These are phyloP conservation scores for Yamagishiella unicocca DNA, from an alignment of 139 green algal genomes.

Conservation along the genomic window DNA sequence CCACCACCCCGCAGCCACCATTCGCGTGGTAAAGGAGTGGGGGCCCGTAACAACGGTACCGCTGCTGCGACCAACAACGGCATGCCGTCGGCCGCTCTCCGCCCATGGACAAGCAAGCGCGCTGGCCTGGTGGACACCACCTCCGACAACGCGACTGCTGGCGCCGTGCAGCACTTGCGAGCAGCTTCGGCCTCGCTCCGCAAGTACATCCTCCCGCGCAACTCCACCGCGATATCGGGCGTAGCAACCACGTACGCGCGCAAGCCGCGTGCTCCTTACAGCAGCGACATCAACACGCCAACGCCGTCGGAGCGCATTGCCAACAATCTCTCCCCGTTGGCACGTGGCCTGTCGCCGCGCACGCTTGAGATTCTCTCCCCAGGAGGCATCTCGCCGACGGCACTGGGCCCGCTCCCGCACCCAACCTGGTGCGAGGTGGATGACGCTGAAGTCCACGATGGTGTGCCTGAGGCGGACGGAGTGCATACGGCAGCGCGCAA, in stretches of 20 bases:
- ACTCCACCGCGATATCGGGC: conserved; percentile 36
- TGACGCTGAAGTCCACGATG: background rate
- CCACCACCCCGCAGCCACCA: background rate
- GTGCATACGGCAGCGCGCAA: conserved; percentile 48
- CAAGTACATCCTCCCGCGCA: conserved; percentile 44
- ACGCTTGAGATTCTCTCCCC: conserved; percentile 56
- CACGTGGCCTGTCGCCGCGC: conserved; percentile 54
- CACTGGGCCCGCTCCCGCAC: conserved; percentile 45
- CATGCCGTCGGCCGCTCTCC: background rate
- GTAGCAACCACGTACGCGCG: conserved; percentile 55
- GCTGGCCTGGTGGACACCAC: conserved; percentile 36
- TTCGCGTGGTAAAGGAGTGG: no score
- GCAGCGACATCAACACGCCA: conserved; percentile 40
- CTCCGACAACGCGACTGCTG: conserved; percentile 17
- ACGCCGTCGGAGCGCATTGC: conserved; percentile 65
- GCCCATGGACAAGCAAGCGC: conserved; percentile 27
- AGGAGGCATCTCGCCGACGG: conserved; percentile 53
- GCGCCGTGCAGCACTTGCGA: conserved; percentile 44
- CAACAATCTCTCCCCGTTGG: conserved; percentile 57
- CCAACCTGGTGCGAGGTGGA: conserved; percentile 50
- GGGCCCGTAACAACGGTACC: background rate
- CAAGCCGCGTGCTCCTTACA: conserved; percentile 54
- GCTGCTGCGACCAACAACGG: background rate
- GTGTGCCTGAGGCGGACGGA: conserved; percentile 52
- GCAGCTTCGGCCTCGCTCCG: conserved; percentile 45